These are phyloP conservation scores for Verticillium klebahnii DNA, from an alignment of 2,329 filamentous ascomycete species.

Conservation along the genomic window DNA sequence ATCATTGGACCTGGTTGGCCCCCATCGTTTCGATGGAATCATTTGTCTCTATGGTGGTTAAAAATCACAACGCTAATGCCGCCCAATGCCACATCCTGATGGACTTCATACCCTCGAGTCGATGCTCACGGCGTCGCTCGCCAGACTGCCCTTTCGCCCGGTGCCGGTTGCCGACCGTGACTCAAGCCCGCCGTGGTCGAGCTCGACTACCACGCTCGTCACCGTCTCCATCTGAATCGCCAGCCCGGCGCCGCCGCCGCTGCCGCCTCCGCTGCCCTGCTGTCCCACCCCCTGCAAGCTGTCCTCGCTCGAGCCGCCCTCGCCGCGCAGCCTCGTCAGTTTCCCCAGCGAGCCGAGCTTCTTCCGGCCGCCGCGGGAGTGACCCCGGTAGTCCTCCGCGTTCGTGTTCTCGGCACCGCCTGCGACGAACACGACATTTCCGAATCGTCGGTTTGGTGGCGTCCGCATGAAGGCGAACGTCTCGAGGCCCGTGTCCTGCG, in stretches of 20 bases:
- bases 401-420: slow-evolving; percentile 14
- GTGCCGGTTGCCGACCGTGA: not conserved
- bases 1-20: not conserved
- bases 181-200: not conserved
- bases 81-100: not conserved
- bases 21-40: not conserved
- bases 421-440: slow-evolving; percentile 33
- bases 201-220: slow-evolving; percentile 36
- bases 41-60: not conserved
- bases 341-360: slow-evolving; percentile 6
- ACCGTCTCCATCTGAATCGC: slow-evolving; percentile 40
- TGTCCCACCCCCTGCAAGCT: not conserved
- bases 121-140: not conserved
- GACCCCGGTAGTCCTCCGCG: not conserved
- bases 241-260: not conserved
- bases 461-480: slow-evolving; percentile 48
- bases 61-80: slow-evolving; percentile 1
- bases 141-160: not conserved
- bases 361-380: slow-evolving; percentile 4
- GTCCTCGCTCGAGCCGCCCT: slow-evolving; percentile 1
- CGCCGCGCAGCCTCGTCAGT: slow-evolving; percentile 1
- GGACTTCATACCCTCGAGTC: slow-evolving; percentile 1
- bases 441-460: slow-evolving; percentile 26
- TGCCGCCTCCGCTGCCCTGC: not conserved
- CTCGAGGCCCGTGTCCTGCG: slow-evolving; percentile 41